phyloP scores from a whole-genome alignment of 2,329 filamentous ascomycete species.

The Cercospora zeae-maydis region DNA sequence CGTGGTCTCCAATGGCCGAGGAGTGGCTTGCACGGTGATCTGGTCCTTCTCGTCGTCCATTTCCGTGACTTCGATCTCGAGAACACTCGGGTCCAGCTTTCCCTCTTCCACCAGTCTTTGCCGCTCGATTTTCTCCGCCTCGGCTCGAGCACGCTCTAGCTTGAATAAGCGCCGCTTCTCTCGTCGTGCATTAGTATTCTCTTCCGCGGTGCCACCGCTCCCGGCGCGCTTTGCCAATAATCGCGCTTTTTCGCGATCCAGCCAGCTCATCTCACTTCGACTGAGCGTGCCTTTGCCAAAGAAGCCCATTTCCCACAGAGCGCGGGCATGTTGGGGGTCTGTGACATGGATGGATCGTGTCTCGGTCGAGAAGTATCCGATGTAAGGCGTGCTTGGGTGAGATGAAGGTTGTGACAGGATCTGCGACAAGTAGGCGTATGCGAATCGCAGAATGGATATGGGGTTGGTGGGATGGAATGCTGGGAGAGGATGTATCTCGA shows the following conservation, averaged over 20 bases:
- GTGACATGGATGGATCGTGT: constrained; percentile 82
- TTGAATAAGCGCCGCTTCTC: constrained; percentile 81
- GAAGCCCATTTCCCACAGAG: constrained; percentile 94
- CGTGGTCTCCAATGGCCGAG: constrained; percentile 6
- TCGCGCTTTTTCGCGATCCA: constrained; percentile 74
- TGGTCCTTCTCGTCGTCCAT: constrained; percentile 3
- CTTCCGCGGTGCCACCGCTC: constrained; percentile 64
- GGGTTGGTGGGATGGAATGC: constrained; percentile 90
- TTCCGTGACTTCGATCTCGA: constrained; percentile 9
- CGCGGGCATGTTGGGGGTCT: constrained; percentile 69
- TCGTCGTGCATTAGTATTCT: constrained; percentile 70
- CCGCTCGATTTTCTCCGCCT: constrained; percentile 77
- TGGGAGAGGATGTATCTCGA: constrained; percentile 79
- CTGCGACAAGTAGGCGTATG: constrained; percentile 72
- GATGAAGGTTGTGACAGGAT: constrained; percentile 61
- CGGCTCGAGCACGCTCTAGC: constrained; percentile 82
- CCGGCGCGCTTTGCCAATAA: constrained; percentile 42
- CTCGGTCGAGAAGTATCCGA: constrained; percentile 74
- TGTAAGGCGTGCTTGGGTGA: constrained; percentile 63
- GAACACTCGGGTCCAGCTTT: constrained; percentile 21
- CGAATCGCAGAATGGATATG: constrained; percentile 76
- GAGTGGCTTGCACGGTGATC: neutral
- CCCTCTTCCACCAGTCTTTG: constrained; percentile 57
- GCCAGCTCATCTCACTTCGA: constrained; percentile 91
- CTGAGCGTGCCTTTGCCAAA: constrained; percentile 93